Percentiles rank a stretch among this genome's conserved stretches.
phyloP scores from a whole-genome alignment of 768 basidiomycete genomes.

The Podaxis carcinomalis region DNA sequence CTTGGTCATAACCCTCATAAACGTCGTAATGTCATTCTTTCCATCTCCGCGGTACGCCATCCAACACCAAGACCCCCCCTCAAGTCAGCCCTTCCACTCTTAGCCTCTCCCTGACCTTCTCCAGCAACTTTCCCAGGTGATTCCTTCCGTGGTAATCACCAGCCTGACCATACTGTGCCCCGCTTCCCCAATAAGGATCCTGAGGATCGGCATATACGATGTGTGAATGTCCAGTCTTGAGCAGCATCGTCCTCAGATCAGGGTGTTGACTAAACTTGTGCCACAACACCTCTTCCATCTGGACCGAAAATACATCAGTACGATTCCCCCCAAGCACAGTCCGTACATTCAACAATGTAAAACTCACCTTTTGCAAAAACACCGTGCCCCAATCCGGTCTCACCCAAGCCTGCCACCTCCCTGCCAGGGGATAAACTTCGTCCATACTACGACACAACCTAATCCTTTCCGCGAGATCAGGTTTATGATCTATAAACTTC shows the following conservation, averaged over 20 bases:
- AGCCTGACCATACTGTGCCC: conserved; percentile 32
- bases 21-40: no score
- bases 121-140: conserved; percentile 58
- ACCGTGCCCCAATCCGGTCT: conserved; percentile 56
- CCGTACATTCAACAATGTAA: background rate
- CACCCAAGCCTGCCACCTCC: conserved; percentile 26
- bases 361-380: conserved; percentile 47
- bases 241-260: conserved; percentile 46
- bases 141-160: conserved; percentile 40
- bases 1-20: no score
- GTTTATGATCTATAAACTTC: conserved; percentile 52
- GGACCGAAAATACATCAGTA: conserved; percentile 1
- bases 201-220: conserved; percentile 50
- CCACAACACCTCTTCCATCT: conserved; percentile 70
- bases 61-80: background rate
- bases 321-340: background rate
- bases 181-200: conserved; percentile 64
- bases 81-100: conserved; percentile 18
- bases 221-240: conserved; percentile 45
- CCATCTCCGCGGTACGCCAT: no score
- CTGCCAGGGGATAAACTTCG: conserved; percentile 33
- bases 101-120: conserved; percentile 49
- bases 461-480: conserved; percentile 54
- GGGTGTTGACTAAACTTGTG: conserved; percentile 72
- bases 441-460: conserved; percentile 31